Percentiles rank a stretch among this genome's conserved stretches.
These are phyloP conservation scores for Penicillium pulvis DNA, from an alignment of 495 filamentous ascomycete species.

Conservation along the genomic window DNA sequence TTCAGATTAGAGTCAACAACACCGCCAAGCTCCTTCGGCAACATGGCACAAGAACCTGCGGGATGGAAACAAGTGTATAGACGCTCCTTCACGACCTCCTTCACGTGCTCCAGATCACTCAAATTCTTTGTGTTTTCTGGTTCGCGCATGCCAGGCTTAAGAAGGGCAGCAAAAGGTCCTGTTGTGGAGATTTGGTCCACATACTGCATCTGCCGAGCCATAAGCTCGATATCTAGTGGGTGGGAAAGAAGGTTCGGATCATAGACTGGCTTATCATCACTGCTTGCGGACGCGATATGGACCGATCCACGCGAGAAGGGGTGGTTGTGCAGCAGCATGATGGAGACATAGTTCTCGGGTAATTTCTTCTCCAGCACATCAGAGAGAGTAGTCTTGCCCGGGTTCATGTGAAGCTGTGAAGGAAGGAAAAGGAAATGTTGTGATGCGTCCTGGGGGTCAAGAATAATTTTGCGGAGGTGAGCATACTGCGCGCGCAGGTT, in stretches of 20 bases:
- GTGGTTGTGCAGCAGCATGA: slow-evolving; percentile 20
- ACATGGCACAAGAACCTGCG: slow-evolving; percentile 38
- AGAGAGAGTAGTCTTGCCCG: slow-evolving; percentile 32
- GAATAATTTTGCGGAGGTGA: slow-evolving; percentile 36
- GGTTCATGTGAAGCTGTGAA: slow-evolving; percentile 32
- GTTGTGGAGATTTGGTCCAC: slow-evolving; percentile 9
- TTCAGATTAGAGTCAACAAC: slow-evolving; percentile 36
- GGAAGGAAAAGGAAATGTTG: slow-evolving; percentile 46
- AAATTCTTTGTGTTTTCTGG: slow-evolving; percentile 15
- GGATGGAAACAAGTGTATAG: slow-evolving; percentile 28
- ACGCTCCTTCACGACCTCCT: slow-evolving; percentile 22
- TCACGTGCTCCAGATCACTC: slow-evolving; percentile 22
- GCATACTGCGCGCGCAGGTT: slow-evolving; percentile 22
- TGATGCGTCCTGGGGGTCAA: slow-evolving; percentile 27
- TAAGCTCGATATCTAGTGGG: slow-evolving; percentile 39
- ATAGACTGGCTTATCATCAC: slow-evolving; percentile 14
- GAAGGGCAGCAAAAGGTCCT: slow-evolving; percentile 12
- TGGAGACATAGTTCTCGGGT: slow-evolving; percentile 20
- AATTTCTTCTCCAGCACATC: slow-evolving; percentile 23
- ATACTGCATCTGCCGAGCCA: slow-evolving; percentile 39
- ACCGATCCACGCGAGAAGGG: slow-evolving; percentile 14
- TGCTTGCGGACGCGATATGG: slow-evolving; percentile 8
- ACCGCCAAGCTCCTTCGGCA: slow-evolving; percentile 52
- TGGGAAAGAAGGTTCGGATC: slow-evolving; percentile 25
- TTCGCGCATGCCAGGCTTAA: slow-evolving; percentile 15